phyloP scores from a whole-genome alignment of 116 monocot species.

The Dioscorea cayenensis region DNA sequence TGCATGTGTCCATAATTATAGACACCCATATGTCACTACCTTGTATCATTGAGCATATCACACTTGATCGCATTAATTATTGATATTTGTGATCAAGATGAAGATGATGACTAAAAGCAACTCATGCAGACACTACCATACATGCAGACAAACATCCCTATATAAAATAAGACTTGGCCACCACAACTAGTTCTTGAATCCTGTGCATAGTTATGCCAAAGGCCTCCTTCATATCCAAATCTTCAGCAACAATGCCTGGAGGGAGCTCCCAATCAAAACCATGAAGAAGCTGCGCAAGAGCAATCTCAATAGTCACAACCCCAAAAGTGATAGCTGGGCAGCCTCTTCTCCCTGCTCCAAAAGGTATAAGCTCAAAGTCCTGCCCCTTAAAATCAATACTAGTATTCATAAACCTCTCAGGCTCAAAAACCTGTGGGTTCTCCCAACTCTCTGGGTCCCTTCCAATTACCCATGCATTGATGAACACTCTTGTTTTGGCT shows the following conservation, averaged over 20 bases:
- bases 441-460: background rate
- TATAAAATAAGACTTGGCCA: background rate
- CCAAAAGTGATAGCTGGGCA: constrained; percentile 5
- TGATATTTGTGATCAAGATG: no score
- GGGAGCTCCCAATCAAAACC: background rate
- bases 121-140: no score
- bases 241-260: background rate
- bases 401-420: constrained; percentile 2
- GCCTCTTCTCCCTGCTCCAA: constrained; percentile 2
- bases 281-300: background rate
- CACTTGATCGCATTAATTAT: no score
- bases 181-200: background rate
- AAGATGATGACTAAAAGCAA: no score
- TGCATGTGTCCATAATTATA: no score
- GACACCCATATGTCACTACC: no score
- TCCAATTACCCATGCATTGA: constrained; percentile 4
- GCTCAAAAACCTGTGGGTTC: background rate
- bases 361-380: constrained; percentile 3
- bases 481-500: background rate
- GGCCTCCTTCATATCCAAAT: background rate
- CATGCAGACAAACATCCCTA: no score
- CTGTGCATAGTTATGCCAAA: background rate
- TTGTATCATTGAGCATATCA: no score
- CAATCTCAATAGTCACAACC: background rate
- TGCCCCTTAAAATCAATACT: constrained; percentile 1